Conservation (phyloP, 2,329 filamentous ascomycete species). For the Blumeriella jaapii region DNA sequence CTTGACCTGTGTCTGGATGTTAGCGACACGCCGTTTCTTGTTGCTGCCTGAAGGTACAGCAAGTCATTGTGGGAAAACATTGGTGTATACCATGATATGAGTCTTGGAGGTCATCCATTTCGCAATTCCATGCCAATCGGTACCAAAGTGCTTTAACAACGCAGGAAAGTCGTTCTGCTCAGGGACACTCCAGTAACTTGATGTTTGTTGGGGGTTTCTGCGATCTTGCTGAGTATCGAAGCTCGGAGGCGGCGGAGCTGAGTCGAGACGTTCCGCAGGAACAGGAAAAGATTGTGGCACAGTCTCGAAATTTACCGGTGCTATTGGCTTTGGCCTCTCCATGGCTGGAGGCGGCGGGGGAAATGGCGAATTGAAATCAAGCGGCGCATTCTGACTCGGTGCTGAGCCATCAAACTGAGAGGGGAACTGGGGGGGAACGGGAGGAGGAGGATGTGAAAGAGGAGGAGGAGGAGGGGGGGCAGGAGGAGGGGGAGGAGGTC, state of each 20-base stretch:
- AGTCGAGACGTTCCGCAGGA: slow-evolving; percentile 21
- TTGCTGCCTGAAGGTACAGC: slow-evolving; percentile 20
- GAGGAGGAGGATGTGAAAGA: too few species aligned
- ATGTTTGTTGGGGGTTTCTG: slow-evolving; percentile 40
- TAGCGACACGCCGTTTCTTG: slow-evolving; percentile 25
- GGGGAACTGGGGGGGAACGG: slow-evolving; percentile 14
- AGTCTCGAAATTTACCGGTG: slow-evolving; percentile 15
- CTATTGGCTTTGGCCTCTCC: slow-evolving; percentile 14
- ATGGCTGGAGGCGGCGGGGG: slow-evolving; percentile 14
- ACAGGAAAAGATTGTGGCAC: slow-evolving; percentile 7
- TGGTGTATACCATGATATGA: slow-evolving; percentile 60
- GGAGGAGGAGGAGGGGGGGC: too few species aligned
- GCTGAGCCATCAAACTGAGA: slow-evolving; percentile 18
- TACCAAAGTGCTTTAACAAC: slow-evolving; percentile 63
- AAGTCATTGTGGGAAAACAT: slow-evolving; percentile 23
- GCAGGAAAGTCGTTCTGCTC: slow-evolving; percentile 68
- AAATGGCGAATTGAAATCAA: too few species aligned
- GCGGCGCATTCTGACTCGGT: slow-evolving; percentile 8
- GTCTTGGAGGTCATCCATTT: slow-evolving; percentile 75
- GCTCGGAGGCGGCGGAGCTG: slow-evolving; percentile 18
- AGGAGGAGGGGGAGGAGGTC: too few species aligned
- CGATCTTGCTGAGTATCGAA: slow-evolving; percentile 22
- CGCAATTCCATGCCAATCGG: slow-evolving; percentile 66
- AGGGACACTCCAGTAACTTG: slow-evolving; percentile 80
- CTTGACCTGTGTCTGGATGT: slow-evolving; percentile 42